These are phyloP conservation scores for Camellia lanceoleosa DNA, from an alignment of 148 eudicot species.

Conservation along the genomic window DNA sequence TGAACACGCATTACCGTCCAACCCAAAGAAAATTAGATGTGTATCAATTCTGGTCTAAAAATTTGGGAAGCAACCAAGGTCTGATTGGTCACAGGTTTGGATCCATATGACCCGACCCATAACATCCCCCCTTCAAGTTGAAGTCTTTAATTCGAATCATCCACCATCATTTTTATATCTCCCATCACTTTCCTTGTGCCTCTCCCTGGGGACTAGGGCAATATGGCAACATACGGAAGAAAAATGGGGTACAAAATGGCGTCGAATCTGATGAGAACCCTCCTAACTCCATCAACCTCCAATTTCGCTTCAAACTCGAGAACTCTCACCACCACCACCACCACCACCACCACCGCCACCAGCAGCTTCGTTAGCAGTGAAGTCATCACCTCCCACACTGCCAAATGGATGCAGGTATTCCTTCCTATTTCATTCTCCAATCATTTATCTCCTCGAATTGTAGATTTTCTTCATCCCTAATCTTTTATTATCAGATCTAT, in stretches of 20 bases:
- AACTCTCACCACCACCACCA: slow-evolving; percentile 7
- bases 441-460: too few species aligned
- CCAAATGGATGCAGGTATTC: slow-evolving; percentile 86
- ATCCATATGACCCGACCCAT: too few species aligned
- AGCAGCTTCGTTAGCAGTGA: slow-evolving; percentile 48
- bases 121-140: too few species aligned
- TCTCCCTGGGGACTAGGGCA: neutral
- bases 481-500: slow-evolving; percentile 3
- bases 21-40: too few species aligned
- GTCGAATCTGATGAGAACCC: slow-evolving; percentile 43
- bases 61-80: too few species aligned
- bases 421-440: neutral
- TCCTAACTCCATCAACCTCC: slow-evolving; percentile 25
- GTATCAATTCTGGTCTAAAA: too few species aligned
- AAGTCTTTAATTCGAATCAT: too few species aligned
- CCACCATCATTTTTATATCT: too few species aligned
- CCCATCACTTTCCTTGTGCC: too few species aligned
- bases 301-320: slow-evolving; percentile 34
- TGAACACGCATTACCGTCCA: too few species aligned
- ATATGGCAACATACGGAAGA: slow-evolving; percentile 30
- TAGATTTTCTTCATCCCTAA: neutral
- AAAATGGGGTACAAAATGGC: slow-evolving; percentile 42
- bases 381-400: slow-evolving; percentile 67
- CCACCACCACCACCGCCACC: neutral
- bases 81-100: too few species aligned